Conservation (phyloP, 768 basidiomycete species). For the Macrocybe gigantea region DNA sequence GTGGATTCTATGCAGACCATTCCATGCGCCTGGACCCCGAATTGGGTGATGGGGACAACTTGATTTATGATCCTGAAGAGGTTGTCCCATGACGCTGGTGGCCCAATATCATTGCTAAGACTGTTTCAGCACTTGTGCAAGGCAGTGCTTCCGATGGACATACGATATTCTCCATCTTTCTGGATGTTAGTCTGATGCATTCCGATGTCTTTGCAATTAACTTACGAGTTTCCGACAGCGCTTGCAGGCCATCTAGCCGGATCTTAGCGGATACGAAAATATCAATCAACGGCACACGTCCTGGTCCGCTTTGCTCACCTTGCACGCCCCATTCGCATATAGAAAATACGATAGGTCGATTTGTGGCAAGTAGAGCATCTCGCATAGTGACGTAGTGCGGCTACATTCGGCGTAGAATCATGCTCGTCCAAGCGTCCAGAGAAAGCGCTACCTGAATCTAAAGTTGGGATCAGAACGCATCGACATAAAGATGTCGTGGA, state of each 20-base stretch:
- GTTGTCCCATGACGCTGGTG: slow-evolving; percentile 41
- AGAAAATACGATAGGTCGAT: slow-evolving; percentile 43
- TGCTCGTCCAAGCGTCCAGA: not conserved
- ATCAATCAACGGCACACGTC: not conserved
- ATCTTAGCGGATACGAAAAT: slow-evolving; percentile 16
- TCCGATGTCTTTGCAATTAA: not conserved
- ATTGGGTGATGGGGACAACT: slow-evolving; percentile 43
- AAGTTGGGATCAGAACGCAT: not conserved
- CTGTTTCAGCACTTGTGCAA: not conserved
- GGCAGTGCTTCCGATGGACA: slow-evolving; percentile 3
- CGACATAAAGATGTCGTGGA: not conserved
- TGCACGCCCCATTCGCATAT: slow-evolving; percentile 48
- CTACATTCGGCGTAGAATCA: slow-evolving; percentile 13
- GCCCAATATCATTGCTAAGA: slow-evolving; percentile 39
- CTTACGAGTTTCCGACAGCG: slow-evolving; percentile 40
- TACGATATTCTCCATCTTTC: slow-evolving; percentile 40
- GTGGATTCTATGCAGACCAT: slow-evolving; percentile 18
- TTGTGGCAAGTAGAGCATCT: slow-evolving; percentile 36
- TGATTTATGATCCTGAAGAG: slow-evolving; percentile 46
- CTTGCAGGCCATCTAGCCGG: slow-evolving; percentile 45
- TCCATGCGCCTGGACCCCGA: slow-evolving; percentile 39
- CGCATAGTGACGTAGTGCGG: slow-evolving; percentile 40
- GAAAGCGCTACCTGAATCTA: slow-evolving; percentile 28
- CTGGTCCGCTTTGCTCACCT: slow-evolving; percentile 11
- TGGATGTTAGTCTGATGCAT: not conserved